phyloP scores from a whole-genome alignment of 345 rosid genomes.

The Eucalyptus polyanthemos region DNA sequence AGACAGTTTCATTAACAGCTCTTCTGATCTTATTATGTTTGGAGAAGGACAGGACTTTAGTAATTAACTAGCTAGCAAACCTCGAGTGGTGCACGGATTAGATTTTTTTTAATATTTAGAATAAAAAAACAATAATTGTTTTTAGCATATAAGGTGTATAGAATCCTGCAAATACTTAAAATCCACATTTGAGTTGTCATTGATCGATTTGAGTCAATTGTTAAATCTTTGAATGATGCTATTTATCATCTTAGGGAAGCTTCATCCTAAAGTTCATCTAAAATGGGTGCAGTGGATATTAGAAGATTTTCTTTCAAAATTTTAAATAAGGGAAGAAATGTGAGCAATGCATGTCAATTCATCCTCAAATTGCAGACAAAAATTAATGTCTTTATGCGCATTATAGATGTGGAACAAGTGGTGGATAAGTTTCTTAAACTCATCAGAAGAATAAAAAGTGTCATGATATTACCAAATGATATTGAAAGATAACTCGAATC shows the following conservation, averaged over 20 bases:
- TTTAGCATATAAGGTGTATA: neutral
- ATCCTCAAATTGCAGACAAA: neutral
- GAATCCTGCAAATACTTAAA: neutral
- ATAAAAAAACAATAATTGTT: accelerated
- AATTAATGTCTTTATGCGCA: neutral
- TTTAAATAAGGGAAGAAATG: neutral
- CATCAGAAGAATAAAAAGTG: accelerated
- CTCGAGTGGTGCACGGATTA: accelerated
- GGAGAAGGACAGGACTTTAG: neutral
- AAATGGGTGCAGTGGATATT: neutral
- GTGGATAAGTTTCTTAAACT: neutral
- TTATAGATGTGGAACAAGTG: neutral
- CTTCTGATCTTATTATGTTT: neutral
- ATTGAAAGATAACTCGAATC: neutral
- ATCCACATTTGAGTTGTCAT: neutral
- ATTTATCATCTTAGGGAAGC: neutral
- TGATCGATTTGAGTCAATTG: neutral
- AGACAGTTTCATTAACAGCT: neutral
- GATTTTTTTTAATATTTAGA: neutral
- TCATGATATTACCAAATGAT: neutral
- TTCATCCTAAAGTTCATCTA: accelerated
- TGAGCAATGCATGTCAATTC: neutral
- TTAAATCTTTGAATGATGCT: too few relatives aligned
- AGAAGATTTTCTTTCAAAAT: neutral
- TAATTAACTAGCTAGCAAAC: neutral